Base-by-base conservation (phyloP, 345 rosid genomes). In the Abelmoschus esculentus region DNA sequence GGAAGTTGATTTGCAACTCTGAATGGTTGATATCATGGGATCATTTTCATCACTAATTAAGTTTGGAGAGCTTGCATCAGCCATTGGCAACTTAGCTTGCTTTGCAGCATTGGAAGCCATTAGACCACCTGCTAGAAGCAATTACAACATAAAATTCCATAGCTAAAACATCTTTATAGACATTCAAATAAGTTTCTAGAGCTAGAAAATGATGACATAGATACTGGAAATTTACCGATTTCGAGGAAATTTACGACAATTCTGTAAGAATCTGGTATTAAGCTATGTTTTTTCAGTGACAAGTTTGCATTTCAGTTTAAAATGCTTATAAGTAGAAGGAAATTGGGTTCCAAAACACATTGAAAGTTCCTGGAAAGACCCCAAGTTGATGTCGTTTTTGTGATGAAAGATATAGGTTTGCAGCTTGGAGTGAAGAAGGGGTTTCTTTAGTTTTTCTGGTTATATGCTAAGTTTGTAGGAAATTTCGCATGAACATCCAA, bases 331-430 rank as follows among this genome's bases (percentile, higher is more conserved):
- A 9, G 17, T 58, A 15, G 26, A 22, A 22, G 26, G 26, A 22
- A 22, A 22, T 22, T 22, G 26, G 56, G 29, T 59, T 9, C 42
- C 73, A 22, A 70, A 70, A 29, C 31, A 59, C 31, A 14, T 58
- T 58, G 57, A 70, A 70, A 59, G 15, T 59, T 70, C 73, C 66
- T 31, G 47, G 73, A 70, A 70, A 26, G 18, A 46, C 31, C 66
- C 42, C 42, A 29, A 70, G 0, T 49, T 55, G 55, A 13, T 32
- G 26, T 22, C 26, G 26, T 55, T 19, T 19, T 68, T 34, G 6
- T 69, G 15, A n/a, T 52, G 50, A 40, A 18, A 14, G 5, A 18
- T 47, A 11, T 34, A 34, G 0, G 5, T 38, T 61, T 61, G 10
- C 56, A 32, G 15, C 58, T 34, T 31, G 19, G 36, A 46, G 54